Evolutionary conservation across 768 basidiomycete species (phyloP), one percentile per base, ranked within the genome.

Genomic region (Tylopilus rubrobrunneus): DNA sequence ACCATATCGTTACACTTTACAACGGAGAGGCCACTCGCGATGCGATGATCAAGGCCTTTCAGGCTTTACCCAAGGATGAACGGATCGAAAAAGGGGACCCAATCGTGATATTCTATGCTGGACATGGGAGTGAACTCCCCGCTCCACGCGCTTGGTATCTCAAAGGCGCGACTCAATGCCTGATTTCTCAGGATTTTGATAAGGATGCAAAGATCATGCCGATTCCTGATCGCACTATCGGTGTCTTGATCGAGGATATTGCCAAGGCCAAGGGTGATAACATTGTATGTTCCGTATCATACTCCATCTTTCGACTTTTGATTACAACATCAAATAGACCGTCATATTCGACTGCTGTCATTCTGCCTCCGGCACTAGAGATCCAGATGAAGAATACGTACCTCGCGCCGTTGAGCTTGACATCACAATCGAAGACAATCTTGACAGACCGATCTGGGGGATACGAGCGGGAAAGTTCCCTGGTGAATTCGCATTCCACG

Each of bases 341-440:
- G 62, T 79, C 23, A 74, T 79, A 39, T 63, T 79, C 7, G 78
- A 78, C 48, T 78, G 78, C 47, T 79, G 78, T 56, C 67, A 72
- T 58, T 75, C 78, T 5, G 74, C 67, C 2, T 73, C 74, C 1
- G 65, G 73, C 12, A 72, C 65, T 17, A 69, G 76, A 17, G n/a
- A 49, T 19, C 19, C 19, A 27, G 39, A 25, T n/a, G 5, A 50
- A 34, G 44, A 7, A 39, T 57, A 48, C 21, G 19, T 46, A 2
- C 44, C 51, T 52, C 63, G 63, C 10, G 11, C 29, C 0, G 54
- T 57, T 8, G 1, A 48, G 8, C 51, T 64, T 5, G 7, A 11
- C 3, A 4, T 8, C 23, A 11, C 1, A 11, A 43, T 62, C 15
- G 45, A 50, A 0, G 36, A 49, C 7, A 31, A 61, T n/a, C 60